A percentile compares a stretch with the other conserved stretches of the same genome.
Conservation (phyloP, 768 basidiomycete species). For the Hebeloma cylindrosporum region DNA sequence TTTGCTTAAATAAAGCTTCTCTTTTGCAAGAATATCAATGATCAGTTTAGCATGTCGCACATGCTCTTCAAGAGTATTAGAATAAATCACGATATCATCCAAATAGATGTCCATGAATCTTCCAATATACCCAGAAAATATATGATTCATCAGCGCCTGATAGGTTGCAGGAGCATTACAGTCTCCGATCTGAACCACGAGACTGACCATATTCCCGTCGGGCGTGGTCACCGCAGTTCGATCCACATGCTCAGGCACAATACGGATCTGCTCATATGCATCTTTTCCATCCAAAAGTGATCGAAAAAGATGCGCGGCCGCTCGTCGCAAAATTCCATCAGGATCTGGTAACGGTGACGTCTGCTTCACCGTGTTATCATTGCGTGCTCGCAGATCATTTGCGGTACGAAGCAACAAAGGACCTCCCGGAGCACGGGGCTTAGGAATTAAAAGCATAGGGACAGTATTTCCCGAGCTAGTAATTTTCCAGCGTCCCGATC, state of each 20-base stretch:
- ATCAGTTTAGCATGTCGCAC: constrained; percentile 29
- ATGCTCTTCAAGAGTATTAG: constrained; percentile 36
- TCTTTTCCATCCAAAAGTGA: constrained; percentile 38
- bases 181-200: constrained; percentile 32
- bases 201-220: constrained; percentile 41
- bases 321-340: constrained; percentile 35
- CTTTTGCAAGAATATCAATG: constrained; percentile 30
- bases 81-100: constrained; percentile 45
- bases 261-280: constrained; percentile 43
- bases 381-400: constrained; percentile 32
- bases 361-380: constrained; percentile 36
- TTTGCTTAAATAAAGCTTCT: constrained; percentile 37
- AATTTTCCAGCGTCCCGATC: constrained; percentile 30
- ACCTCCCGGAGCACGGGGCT: constrained; percentile 20
- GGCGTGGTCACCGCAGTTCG: constrained; percentile 33
- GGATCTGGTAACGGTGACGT: constrained; percentile 41
- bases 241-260: constrained; percentile 24
- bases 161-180: constrained; percentile 40
- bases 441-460: constrained; percentile 35
- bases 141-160: constrained; percentile 43
- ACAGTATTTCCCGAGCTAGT: constrained; percentile 30
- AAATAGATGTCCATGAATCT: constrained; percentile 38
- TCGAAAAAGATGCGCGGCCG: constrained; percentile 27
- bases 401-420: constrained; percentile 28
- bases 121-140: constrained; percentile 35